Evolutionary conservation across 2,329 filamentous ascomycete genomes (phyloP).

Genomic region (Coniochaeta ligniaria): DNA sequence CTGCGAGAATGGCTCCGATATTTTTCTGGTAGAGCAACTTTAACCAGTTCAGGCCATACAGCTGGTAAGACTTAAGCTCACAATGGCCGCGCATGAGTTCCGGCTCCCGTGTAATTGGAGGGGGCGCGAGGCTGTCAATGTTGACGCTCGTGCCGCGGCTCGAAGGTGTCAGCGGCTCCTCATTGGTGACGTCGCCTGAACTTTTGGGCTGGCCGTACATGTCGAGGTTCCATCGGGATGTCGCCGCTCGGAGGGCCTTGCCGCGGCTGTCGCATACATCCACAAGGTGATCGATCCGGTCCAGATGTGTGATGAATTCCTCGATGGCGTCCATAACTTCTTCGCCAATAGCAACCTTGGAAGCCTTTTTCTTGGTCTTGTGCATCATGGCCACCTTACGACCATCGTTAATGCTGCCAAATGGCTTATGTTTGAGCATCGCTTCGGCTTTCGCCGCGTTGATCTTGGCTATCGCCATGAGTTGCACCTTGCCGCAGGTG

Average conservation of each 20-base stretch:
- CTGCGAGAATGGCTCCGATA: conserved; percentile 84
- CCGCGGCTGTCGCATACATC: conserved; percentile 67
- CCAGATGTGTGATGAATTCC: conserved; percentile 73
- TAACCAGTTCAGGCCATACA: conserved; percentile 94
- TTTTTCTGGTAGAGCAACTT: conserved; percentile 71
- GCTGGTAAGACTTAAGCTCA: conserved; percentile 83
- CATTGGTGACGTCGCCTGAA: conserved; percentile 22
- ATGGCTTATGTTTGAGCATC: conserved; percentile 70
- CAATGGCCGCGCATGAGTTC: conserved; percentile 68
- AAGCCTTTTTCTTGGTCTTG: conserved; percentile 39
- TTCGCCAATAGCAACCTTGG: conserved; percentile 43
- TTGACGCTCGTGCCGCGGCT: conserved; percentile 22
- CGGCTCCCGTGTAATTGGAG: conserved; percentile 47
- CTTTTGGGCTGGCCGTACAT: conserved; percentile 32
- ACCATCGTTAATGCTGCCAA: conserved; percentile 57
- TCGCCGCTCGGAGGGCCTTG: conserved; percentile 40
- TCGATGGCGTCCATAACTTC: conserved; percentile 44
- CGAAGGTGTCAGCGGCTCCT: conserved; percentile 34
- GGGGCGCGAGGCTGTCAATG: conserved; percentile 27
- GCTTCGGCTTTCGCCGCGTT: conserved; percentile 61
- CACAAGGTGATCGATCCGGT: conserved; percentile 78
- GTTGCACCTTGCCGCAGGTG: conserved; percentile 63
- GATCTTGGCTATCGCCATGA: conserved; percentile 75
- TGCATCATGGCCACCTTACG: conserved; percentile 52
- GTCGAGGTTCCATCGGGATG: conserved; percentile 42